Evolutionary conservation across 768 basidiomycete genomes (phyloP), one percentile per base, ranked within the genome.

Genomic region (Lactarius trivialis): DNA sequence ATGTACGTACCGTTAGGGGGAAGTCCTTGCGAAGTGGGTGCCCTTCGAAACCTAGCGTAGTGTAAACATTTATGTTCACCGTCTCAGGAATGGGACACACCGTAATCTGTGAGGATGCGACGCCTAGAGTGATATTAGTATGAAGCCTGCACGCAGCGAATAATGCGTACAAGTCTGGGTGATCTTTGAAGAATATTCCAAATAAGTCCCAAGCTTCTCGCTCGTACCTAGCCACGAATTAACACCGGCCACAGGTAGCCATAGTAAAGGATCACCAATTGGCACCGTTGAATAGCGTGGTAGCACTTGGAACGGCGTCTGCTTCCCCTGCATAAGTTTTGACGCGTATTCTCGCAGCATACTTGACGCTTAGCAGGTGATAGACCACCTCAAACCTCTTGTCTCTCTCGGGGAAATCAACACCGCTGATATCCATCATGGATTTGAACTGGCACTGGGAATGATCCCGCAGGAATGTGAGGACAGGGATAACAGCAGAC

Each of bases 21-120:
- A 98, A 99, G 73, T 99, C 97, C 74, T 99, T 99, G 65, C 97
- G 85, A 51, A 99, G 75, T 11, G 97, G 97, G 72, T 99, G 94
- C 24, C 97, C 97, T 75, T 98, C 95, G 70, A 98, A 97, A 60
- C 92, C 91, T 92, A 65, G 19, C 11, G 50, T 41, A 33, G 56
- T 37, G 55, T 70, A 19, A 67, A 61, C 48, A 56, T 41, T 34
- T 15, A 62, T 24, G 28, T 19, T 56, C 63, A 54, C 50, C 41
- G 39, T 24, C 30, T 28, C 26, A 54, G 39, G 32, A 55, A 17
- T 33, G 45, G 4, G 39, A 71, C 74, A 37, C 74, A 85, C 95
- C 97, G 74, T 99, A 99, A 74, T 99, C 97, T 48, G 97, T 99
- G 70, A 99, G 79, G 74, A 99, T 94, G 58, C 97, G 91, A 65